These are phyloP conservation scores for Glaciozyma martinii DNA, from an alignment of 768 basidiomycete genomes.

Conservation along the genomic window DNA sequence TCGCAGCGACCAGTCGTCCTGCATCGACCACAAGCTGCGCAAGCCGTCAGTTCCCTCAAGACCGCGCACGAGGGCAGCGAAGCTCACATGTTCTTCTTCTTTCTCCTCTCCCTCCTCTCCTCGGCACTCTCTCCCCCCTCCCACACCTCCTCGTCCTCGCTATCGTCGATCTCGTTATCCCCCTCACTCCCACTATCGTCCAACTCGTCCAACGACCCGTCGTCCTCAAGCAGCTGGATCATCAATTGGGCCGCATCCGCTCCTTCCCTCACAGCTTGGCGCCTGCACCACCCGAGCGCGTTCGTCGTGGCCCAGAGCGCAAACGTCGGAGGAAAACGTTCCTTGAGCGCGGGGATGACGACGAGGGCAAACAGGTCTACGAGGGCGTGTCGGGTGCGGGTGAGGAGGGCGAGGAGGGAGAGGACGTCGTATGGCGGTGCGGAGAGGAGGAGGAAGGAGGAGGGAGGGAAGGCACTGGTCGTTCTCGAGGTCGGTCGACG, in stretches of 20 bases:
- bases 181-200: not conserved
- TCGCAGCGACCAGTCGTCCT: conserved; percentile 18
- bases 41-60: not conserved
- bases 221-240: conserved; percentile 21
- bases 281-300: conserved; percentile 13
- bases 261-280: not conserved
- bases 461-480: not conserved
- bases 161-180: not conserved
- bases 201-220: conserved; percentile 2
- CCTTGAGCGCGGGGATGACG: conserved; percentile 8
- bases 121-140: no score
- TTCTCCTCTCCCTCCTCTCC: not conserved
- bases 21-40: conserved; percentile 6
- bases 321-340: not conserved
- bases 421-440: conserved; percentile 14
- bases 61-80: no score
- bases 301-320: conserved; percentile 4
- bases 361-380: conserved; percentile 8
- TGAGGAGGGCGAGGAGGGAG: not conserved
- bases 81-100: conserved; percentile 1
- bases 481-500: not conserved
- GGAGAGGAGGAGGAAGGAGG: not conserved
- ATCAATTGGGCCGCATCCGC: conserved; percentile 4
- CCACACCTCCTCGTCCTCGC: not conserved
- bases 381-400: conserved; percentile 6